Evolutionary conservation across 2,329 filamentous ascomycete species (phyloP).

Genomic region (Triangularia verruculosa): DNA sequence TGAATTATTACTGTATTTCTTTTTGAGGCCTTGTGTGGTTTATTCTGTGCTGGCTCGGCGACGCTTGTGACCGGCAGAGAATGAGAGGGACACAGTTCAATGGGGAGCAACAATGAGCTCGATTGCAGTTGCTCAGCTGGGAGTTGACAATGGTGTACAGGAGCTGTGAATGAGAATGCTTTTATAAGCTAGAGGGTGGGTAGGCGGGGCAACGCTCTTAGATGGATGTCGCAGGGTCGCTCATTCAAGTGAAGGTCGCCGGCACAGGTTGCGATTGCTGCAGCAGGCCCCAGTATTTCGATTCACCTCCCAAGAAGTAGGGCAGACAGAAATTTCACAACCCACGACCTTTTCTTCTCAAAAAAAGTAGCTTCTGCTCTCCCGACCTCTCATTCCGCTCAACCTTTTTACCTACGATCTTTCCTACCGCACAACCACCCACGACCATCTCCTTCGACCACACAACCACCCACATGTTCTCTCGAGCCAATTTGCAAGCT

Average conservation of each 20-base stretch:
- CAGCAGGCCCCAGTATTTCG: neutral
- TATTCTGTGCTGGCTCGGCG: neutral
- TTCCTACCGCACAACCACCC: neutral
- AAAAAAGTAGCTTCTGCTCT: too few relatives aligned
- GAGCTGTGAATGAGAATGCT: neutral
- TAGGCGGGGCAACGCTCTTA: neutral
- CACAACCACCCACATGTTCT: neutral
- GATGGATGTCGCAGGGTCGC: neutral
- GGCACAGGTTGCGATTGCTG: neutral
- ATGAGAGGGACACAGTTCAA: neutral
- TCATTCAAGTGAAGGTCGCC: neutral
- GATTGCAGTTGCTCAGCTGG: neutral
- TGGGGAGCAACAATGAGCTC: neutral
- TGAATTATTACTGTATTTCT: neutral
- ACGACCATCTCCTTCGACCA: neutral
- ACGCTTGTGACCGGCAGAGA: neutral
- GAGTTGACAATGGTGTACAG: neutral
- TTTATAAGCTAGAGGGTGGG: neutral
- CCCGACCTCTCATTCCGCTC: neutral
- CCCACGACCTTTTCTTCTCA: neutral
- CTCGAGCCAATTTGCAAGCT: neutral
- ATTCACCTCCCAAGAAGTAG: neutral
- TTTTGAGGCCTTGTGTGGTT: neutral
- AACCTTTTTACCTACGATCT: too few relatives aligned
- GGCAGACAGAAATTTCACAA: neutral